Evolutionary conservation across 202 grass and related monocot genomes (phyloP).

Genomic region (Dendrocalamus latiflorus): DNA sequence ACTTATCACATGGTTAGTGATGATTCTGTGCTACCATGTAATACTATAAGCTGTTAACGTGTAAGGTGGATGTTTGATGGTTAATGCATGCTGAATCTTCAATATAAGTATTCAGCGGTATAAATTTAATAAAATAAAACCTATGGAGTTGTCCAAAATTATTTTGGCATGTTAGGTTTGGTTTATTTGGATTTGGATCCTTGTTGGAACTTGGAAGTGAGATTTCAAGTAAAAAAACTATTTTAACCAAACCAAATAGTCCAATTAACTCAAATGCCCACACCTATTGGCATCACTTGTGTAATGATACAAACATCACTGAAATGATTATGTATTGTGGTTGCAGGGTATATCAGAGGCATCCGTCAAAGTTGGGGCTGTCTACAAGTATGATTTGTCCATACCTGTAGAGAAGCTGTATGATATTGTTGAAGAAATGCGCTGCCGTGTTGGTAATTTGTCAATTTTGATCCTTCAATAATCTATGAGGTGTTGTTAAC

Average conservation of each 20-base stretch:
- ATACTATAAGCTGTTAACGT: not conserved
- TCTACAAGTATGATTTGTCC: conserved; percentile 97
- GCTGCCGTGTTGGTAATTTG: conserved; percentile 64
- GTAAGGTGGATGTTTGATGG: not conserved
- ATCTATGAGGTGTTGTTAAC: not conserved
- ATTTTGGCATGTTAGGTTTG: not conserved
- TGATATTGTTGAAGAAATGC: conserved; percentile 91
- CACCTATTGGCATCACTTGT: no score
- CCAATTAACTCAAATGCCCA: no score
- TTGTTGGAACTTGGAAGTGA: not conserved
- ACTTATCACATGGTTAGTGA: not conserved
- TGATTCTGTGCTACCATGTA: not conserved
- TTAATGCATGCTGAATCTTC: not conserved
- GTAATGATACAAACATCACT: not conserved
- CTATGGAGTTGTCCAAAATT: not conserved
- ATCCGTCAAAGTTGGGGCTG: conserved; percentile 78
- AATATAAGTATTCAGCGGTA: not conserved
- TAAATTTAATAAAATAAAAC: not conserved
- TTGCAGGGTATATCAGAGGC: conserved; percentile 91
- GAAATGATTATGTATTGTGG: not conserved
- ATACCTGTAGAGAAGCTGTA: conserved; percentile 85
- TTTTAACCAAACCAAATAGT: not conserved
- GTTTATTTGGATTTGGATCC: not conserved
- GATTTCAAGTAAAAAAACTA: not conserved
- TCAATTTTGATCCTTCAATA: not conserved